phyloP scores from a whole-genome alignment of 1,139 yeast species.

The Spathaspora jeffriesii region DNA sequence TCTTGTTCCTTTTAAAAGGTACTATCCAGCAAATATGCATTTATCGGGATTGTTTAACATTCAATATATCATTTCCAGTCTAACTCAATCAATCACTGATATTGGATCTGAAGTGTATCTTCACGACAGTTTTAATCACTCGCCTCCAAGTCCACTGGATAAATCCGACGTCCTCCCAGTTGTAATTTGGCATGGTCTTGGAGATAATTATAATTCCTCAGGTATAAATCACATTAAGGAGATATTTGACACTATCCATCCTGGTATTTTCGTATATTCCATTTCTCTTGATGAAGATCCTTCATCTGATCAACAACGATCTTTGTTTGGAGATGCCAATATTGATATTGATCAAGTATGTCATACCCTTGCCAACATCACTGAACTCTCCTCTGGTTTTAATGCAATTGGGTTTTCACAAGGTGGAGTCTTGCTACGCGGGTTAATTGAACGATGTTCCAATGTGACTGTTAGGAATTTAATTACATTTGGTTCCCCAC shows the following conservation, averaged over 20 bases:
- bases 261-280: slow-evolving; percentile 55
- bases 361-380: slow-evolving; percentile 33
- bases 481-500: slow-evolving; percentile 82
- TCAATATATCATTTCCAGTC: slow-evolving; percentile 3
- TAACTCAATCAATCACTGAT: too few species aligned
- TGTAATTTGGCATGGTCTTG: slow-evolving; percentile 85
- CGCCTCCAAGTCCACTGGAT: neutral
- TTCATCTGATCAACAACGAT: slow-evolving; percentile 50
- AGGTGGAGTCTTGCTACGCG: slow-evolving; percentile 76
- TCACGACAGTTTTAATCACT: too few species aligned
- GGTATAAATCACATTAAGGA: slow-evolving; percentile 53
- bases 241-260: slow-evolving; percentile 43
- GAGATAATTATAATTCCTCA: slow-evolving; percentile 69
- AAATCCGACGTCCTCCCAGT: slow-evolving; percentile 38
- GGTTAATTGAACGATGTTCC: slow-evolving; percentile 58
- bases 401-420: slow-evolving; percentile 83
- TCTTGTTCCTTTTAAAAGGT: neutral
- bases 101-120: too few species aligned
- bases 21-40: neutral
- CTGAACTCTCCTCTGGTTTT: slow-evolving; percentile 55
- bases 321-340: slow-evolving; percentile 64
- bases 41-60: slow-evolving; percentile 4
- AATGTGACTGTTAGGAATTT: slow-evolving; percentile 52
- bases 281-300: slow-evolving; percentile 52
- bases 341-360: slow-evolving; percentile 38